These are phyloP conservation scores for Baeospora myosura DNA, from an alignment of 1,284 basidiomycete species.

Conservation along the genomic window DNA sequence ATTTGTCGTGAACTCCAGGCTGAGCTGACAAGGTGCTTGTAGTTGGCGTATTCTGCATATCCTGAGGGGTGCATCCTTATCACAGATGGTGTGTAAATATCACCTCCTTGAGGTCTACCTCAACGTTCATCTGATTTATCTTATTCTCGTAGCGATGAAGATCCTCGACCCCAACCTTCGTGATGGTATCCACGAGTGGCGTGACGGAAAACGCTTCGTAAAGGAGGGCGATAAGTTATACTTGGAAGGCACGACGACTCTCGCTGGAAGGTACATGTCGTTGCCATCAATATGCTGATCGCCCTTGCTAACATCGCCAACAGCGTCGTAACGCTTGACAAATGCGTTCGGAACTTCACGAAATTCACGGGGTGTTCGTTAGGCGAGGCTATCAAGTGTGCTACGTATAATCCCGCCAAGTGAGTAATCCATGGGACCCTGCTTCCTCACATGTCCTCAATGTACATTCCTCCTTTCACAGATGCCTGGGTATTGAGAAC, in stretches of 20 bases:
- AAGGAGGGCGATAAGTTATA: conserved; percentile 80
- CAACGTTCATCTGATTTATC: conserved; percentile 6
- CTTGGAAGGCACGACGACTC: conserved; percentile 77
- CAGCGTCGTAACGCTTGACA: conserved; percentile 75
- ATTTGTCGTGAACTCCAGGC: not conserved
- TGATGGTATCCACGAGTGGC: conserved; percentile 85
- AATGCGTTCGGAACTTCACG: conserved; percentile 79
- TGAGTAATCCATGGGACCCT: conserved; percentile 29
- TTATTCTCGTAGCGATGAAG: conserved; percentile 57
- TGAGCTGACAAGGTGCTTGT: conserved; percentile 11
- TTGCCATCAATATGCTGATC: conserved; percentile 5
- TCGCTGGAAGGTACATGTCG: conserved; percentile 67
- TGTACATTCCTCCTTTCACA: conserved; percentile 19
- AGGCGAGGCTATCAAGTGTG: conserved; percentile 78
- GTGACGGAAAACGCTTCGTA: conserved; percentile 68
- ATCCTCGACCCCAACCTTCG: conserved; percentile 79
- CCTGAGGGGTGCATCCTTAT: conserved; percentile 83
- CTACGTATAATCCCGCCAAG: conserved; percentile 77
- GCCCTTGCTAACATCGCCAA: too few species aligned
- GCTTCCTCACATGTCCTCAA: not conserved
- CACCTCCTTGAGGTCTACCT: not conserved
- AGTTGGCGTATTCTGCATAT: conserved; percentile 80
- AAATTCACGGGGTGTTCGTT: conserved; percentile 77
- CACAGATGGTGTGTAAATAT: conserved; percentile 64
- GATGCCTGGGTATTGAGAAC: conserved; percentile 71